Evolutionary conservation across 2,329 filamentous ascomycete species (phyloP).

Genomic region (Pezicula carpinea): DNA sequence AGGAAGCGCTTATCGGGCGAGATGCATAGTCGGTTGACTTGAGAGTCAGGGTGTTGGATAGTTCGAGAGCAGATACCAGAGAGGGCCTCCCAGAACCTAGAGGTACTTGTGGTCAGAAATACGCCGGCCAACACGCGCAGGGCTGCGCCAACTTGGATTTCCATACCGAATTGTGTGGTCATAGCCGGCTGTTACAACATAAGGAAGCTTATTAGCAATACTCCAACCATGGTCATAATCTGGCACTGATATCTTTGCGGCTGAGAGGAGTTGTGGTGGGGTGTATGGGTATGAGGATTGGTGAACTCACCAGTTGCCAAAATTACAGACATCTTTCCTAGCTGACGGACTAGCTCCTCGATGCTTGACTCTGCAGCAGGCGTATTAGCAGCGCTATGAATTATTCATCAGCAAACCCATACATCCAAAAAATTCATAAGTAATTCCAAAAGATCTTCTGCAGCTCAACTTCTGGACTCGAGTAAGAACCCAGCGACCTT

Average conservation of each 20-base stretch:
- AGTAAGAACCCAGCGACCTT: too few relatives aligned
- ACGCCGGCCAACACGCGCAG: not conserved
- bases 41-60: constrained; percentile 95
- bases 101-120: constrained; percentile 5
- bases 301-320: constrained; percentile 20
- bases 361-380: not conserved
- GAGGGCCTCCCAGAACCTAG: constrained; percentile 95
- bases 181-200: constrained; percentile 54
- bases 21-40: constrained; percentile 97
- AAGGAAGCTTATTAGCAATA: constrained; percentile 18
- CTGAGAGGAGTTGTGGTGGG: constrained; percentile 1
- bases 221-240: not conserved
- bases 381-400: too few relatives aligned
- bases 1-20: constrained; percentile 94
- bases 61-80: constrained; percentile 97
- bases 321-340: constrained; percentile 20
- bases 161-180: constrained; percentile 70
- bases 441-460: too few relatives aligned
- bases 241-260: too few relatives aligned
- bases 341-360: not conserved
- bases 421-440: too few relatives aligned
- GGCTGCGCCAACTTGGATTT: not conserved
- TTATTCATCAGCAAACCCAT: too few relatives aligned
- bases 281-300: not conserved
- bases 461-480: too few relatives aligned